A percentile compares a stretch with the other conserved stretches of the same genome.
Conservation (phyloP, 31 red algal species). For the Odonthalia washingtoniensis region DNA sequence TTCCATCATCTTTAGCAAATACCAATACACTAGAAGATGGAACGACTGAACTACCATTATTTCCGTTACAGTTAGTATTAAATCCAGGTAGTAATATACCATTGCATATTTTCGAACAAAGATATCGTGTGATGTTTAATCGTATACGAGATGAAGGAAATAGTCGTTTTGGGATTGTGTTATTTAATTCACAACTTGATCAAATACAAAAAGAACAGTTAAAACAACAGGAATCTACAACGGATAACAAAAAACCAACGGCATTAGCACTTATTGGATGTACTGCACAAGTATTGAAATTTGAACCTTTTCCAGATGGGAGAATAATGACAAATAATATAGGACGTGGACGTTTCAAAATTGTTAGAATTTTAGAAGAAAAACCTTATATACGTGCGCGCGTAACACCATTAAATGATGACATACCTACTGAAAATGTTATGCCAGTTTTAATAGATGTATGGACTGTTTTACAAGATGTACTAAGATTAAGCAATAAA, state of each 20-base stretch:
- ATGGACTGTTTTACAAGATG: slow-evolving; percentile 78
- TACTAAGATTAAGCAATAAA: slow-evolving; percentile 88
- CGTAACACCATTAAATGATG: slow-evolving; percentile 74
- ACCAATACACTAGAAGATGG: too few species aligned
- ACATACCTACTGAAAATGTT: slow-evolving; percentile 49
- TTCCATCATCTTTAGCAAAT: neutral
- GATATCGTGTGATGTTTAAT: slow-evolving; percentile 87
- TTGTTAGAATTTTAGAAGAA: slow-evolving; percentile 75
- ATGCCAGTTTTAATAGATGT: slow-evolving; percentile 54
- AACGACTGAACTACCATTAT: slow-evolving; percentile 73
- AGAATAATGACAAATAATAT: slow-evolving; percentile 88
- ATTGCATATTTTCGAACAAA: slow-evolving; percentile 91
- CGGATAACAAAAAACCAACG: too few species aligned
- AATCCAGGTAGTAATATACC: slow-evolving; percentile 72
- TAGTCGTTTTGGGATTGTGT: slow-evolving; percentile 80
- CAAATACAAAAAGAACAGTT: too few species aligned
- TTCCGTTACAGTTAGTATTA: slow-evolving; percentile 82
- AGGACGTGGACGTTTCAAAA: slow-evolving; percentile 72
- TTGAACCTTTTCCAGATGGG: slow-evolving; percentile 83
- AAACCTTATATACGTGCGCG: slow-evolving; percentile 78
- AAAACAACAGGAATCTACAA: too few species aligned
- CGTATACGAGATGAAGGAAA: slow-evolving; percentile 70
- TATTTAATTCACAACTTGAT: slow-evolving; percentile 60
- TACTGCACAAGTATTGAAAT: slow-evolving; percentile 69
- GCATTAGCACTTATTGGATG: slow-evolving; percentile 66